Evolutionary conservation across 108 stramenopile genomes (phyloP), one percentile per base, ranked within the genome.

Genomic region (Cyclotella kingstonii): DNA sequence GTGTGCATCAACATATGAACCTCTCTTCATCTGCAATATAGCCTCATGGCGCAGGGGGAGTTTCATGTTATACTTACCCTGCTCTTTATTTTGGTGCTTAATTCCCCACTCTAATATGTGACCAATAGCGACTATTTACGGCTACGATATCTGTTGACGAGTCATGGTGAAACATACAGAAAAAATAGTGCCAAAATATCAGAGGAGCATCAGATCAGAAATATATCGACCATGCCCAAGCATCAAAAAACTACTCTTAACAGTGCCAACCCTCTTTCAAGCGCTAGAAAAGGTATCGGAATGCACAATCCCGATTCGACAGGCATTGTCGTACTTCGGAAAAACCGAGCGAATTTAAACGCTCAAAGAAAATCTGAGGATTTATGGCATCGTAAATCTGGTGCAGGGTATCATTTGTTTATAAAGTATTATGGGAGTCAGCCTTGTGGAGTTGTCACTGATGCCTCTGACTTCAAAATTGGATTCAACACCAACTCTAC

Each of bases 371-470:
- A 61, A 18, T 38, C 30, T 30, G 40, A 73, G 17, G 27, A 63
- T n/a, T 43, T 89, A 14, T 90, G 89, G 89, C 70, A 77, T 73
- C 71, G 79, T 22, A 77, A 82, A 65, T 81, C 83, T 7, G 85
- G 83, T 22, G 80, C 73, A 2, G 89, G 85, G 19, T 86, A 66
- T 54, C 27, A 50, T 30, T 41, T 87, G 3, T 91, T 91, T 60
- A 45, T 88, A 7, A 43, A 70, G 12, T 88, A 87, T 56, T 91
- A 91, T 62, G 67, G 51, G 15, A 28, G 41, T 33, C 90, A 87
- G 57, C 83, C 86, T 3, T 0, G 18, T 5, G 83, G 86, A 0
- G 74, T 78, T 27, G 76, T 84, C 11, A 47, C 63, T 10, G 40
- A 23, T 18, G 56, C 21, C 2, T 41, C 23, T 30, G 38, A 40